phyloP scores from a whole-genome alignment of 331 rosid species.

The Quercus phellos region DNA sequence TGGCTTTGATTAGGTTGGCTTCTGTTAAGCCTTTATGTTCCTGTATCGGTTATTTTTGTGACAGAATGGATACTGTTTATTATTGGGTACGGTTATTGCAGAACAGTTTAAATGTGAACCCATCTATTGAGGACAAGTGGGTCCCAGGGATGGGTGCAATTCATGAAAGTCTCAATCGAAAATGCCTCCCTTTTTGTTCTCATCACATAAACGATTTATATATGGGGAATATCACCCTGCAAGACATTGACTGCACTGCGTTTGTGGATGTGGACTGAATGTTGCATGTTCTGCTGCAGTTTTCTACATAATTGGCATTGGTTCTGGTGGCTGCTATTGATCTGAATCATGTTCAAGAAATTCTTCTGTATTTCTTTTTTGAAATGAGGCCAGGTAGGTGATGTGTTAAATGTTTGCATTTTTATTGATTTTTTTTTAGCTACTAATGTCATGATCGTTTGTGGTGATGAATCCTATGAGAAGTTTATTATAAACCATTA shows the following conservation, averaged over 20 bases:
- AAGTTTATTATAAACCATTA: neutral
- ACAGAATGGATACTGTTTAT: slow-evolving; percentile 40
- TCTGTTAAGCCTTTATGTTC: slow-evolving; percentile 52
- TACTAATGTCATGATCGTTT: neutral
- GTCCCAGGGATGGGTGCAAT: slow-evolving; percentile 56
- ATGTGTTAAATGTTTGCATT: neutral
- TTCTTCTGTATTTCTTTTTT: neutral
- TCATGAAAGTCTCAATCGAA: slow-evolving; percentile 50
- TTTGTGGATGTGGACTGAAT: slow-evolving; percentile 42
- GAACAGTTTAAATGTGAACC: slow-evolving; percentile 39
- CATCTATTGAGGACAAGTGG: slow-evolving; percentile 50
- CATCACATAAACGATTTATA: slow-evolving; percentile 59
- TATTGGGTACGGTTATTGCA: slow-evolving; percentile 62
- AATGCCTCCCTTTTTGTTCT: slow-evolving; percentile 68
- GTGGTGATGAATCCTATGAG: neutral
- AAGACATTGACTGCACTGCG: slow-evolving; percentile 60
- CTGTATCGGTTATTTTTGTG: slow-evolving; percentile 73
- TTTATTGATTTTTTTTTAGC: neutral
- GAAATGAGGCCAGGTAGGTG: neutral
- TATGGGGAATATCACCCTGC: slow-evolving; percentile 57
- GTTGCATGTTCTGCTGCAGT: slow-evolving; percentile 3
- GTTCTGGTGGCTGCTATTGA: neutral
- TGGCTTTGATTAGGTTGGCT: slow-evolving; percentile 64
- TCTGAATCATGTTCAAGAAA: neutral
- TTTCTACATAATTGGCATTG: slow-evolving; percentile 1